These are phyloP conservation scores for Trichoderma sp. DNA, from an alignment of 2,329 filamentous ascomycete genomes.

Conservation along the genomic window DNA sequence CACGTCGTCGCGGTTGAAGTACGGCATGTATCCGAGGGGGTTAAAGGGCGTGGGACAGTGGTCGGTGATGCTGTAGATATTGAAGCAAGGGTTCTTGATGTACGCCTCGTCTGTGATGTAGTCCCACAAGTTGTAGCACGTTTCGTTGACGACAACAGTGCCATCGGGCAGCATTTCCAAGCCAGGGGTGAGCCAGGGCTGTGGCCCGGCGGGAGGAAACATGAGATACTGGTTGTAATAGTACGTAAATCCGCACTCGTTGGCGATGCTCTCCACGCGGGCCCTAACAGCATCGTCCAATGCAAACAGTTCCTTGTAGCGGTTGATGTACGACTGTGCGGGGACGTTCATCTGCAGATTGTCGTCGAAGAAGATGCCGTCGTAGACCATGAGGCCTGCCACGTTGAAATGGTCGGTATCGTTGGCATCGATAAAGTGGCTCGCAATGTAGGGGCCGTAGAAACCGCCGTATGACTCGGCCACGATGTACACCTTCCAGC, in stretches of 20 bases:
- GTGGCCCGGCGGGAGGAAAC: slow-evolving; percentile 67
- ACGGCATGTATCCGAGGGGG: slow-evolving; percentile 70
- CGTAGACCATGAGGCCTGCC: slow-evolving; percentile 70
- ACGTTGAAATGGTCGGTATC: slow-evolving; percentile 69
- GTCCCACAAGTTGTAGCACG: slow-evolving; percentile 61
- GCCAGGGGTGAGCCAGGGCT: slow-evolving; percentile 55
- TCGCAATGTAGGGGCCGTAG: slow-evolving; percentile 72
- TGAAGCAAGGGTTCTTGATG: slow-evolving; percentile 74
- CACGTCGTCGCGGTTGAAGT: slow-evolving; percentile 72
- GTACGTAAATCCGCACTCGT: slow-evolving; percentile 63
- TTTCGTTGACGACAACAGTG: slow-evolving; percentile 41
- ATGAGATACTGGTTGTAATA: slow-evolving; percentile 63
- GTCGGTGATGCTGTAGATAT: slow-evolving; percentile 72
- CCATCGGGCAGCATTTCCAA: slow-evolving; percentile 35
- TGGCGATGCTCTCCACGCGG: slow-evolving; percentile 54
- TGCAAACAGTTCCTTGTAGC: slow-evolving; percentile 61
- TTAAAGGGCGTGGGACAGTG: slow-evolving; percentile 73
- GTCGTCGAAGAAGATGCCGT: slow-evolving; percentile 63
- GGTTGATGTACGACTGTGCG: slow-evolving; percentile 61
- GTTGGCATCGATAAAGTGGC: slow-evolving; percentile 69
- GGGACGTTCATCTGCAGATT: slow-evolving; percentile 50
- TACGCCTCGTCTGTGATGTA: slow-evolving; percentile 52
- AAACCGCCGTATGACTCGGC: slow-evolving; percentile 71
- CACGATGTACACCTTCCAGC: slow-evolving; percentile 70
- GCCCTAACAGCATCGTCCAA: slow-evolving; percentile 63